Base-by-base conservation (phyloP, 768 basidiomycete species). In the Polyporus arcularius region DNA sequence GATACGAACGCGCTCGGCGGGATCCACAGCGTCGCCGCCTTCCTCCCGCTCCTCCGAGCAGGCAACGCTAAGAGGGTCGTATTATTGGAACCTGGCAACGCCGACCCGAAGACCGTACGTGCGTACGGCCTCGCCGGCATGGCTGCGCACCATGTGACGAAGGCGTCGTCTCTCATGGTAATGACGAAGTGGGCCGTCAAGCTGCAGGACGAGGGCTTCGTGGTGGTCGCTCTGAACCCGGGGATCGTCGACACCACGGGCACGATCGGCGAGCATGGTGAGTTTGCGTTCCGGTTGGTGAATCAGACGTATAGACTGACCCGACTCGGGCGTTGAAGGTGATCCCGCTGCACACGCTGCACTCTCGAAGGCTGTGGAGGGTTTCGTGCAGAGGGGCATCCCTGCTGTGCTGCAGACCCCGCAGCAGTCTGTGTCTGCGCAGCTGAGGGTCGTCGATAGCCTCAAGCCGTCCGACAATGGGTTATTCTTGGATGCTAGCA, bases 11-110 rank as follows among this genome's bases (percentile, higher is more conserved):
- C 74, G 39, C 54, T 76, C 52, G 77, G 76, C 28, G 68, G 71
- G 12, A 65, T 78, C 18, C 70, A 71, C 62, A 70, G 72, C 15
- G 73, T 72, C 58, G 70, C 74, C 55, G 67, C 67, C 2, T 76
- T 80, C 70, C 70, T 80, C 14, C 78, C 79, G 2, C 70, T 79
- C 10, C 67, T 80, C 21, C 62, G 63, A 30, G 67, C 70, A 10
- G 72, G 75, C 2, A 32, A 65, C 15, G 49, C 52, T n/a, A 76
- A 78, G 68, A 76, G 71, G 52, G 72, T 79, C 43, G 64, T 77
- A 51, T 67, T 71, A 0, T 45, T 79, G 43, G 68, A 64, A 61
- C 72, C 63, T 12, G 75, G 69, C 10, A 47, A 70, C 14, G 76
- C 62, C 12, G 73, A 75, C 58, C 49, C 60, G 4, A 71, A 74